phyloP scores from a whole-genome alignment of 2,329 filamentous ascomycete genomes.

The Aspergillus brasiliensis region DNA sequence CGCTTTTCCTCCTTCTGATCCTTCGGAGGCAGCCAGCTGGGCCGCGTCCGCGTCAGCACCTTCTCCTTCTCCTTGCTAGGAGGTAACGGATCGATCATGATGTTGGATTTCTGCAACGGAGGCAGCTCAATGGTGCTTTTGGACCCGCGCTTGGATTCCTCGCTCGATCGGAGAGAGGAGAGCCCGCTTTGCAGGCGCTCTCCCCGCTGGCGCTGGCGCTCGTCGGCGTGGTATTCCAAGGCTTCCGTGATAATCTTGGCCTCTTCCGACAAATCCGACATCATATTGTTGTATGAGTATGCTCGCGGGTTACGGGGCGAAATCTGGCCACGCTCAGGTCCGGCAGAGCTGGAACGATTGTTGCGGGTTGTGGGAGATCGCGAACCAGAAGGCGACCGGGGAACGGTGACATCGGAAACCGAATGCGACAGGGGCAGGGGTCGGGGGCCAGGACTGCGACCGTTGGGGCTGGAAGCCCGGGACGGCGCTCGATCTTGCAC shows the following conservation, averaged over 20 bases:
- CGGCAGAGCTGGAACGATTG: conserved; percentile 41
- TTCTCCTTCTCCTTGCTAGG: conserved; percentile 69
- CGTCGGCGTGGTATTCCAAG: conserved; percentile 60
- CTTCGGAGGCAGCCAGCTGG: conserved; percentile 67
- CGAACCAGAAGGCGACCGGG: conserved; percentile 21
- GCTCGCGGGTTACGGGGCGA: conserved; percentile 49
- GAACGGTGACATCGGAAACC: conserved; percentile 29
- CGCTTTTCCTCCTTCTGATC: conserved; percentile 87
- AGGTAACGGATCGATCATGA: conserved; percentile 67
- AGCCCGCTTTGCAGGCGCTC: conserved; percentile 50
- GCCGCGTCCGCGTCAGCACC: conserved; percentile 66
- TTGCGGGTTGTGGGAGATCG: conserved; percentile 35
- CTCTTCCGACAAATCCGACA: conserved; percentile 61
- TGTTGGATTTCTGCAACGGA: conserved; percentile 62
- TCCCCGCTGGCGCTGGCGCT: conserved; percentile 48
- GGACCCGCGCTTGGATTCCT: conserved; percentile 41
- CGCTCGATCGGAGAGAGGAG: conserved; percentile 37
- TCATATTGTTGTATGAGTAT: conserved; percentile 61
- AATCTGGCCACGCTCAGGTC: conserved; percentile 45
- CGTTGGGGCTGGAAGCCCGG: conserved; percentile 45
- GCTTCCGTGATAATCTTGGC: conserved; percentile 62
- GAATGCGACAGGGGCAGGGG: conserved; percentile 48
- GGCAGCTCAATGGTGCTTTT: conserved; percentile 54
- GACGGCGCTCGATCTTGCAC: conserved; percentile 43
- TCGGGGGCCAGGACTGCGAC: conserved; percentile 40